Conservation (phyloP, 2,329 filamentous ascomycete genomes). For the Fusarium coicis region DNA sequence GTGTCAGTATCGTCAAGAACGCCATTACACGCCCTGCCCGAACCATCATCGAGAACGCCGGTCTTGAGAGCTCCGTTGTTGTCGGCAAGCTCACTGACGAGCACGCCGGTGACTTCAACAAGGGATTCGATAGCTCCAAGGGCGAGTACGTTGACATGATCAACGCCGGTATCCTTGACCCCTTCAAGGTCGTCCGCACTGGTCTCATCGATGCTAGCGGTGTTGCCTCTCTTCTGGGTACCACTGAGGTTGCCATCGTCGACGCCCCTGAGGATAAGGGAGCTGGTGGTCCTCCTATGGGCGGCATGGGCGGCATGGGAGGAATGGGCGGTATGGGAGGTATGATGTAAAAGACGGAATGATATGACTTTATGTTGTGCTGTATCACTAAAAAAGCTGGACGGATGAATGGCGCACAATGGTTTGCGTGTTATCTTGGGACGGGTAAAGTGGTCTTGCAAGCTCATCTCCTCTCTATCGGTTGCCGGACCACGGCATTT, state of each 20-base stretch:
- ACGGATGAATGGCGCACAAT: constrained; percentile 56
- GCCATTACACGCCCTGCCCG: constrained; percentile 96
- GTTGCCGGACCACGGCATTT: constrained; percentile 39
- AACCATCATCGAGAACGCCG: constrained; percentile 97
- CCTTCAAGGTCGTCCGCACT: constrained; percentile 98
- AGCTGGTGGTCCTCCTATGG: constrained; percentile 67
- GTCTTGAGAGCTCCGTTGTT: constrained; percentile 92
- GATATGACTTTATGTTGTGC: constrained; percentile 37
- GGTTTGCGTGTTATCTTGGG: constrained; percentile 60
- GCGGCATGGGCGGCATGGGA: constrained; percentile 74
- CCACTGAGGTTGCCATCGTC: constrained; percentile 97
- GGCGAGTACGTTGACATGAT: constrained; percentile 99
- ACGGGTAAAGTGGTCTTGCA: constrained; percentile 46
- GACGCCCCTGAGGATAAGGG: constrained; percentile 96
- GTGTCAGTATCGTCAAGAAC: constrained; percentile 96
- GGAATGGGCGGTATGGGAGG: constrained; percentile 66
- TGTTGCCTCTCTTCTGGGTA: constrained; percentile 95
- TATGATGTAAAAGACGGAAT: constrained; percentile 65
- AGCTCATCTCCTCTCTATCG: constrained; percentile 53
- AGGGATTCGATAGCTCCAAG: constrained; percentile 95
- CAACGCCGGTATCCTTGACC: constrained; percentile 93
- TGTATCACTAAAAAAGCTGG: constrained; percentile 47
- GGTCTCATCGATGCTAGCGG: constrained; percentile 94
- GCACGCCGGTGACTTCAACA: constrained; percentile 93
- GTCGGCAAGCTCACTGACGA: constrained; percentile 99